Evolutionary conservation across 108 stramenopile genomes (phyloP).

Genomic region (Cyclotella kingstonii): DNA sequence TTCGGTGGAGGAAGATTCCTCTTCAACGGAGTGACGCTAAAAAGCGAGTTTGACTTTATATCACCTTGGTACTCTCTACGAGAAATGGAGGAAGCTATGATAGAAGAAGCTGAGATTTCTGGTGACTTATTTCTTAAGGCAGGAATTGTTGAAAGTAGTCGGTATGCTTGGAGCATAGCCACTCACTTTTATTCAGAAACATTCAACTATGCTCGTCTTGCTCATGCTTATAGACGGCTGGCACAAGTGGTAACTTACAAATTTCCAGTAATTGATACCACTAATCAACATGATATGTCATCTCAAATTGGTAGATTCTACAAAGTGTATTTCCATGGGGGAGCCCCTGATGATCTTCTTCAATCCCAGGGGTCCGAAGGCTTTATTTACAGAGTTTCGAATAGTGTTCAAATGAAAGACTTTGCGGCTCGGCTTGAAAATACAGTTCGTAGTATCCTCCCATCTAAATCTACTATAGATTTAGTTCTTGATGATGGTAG

Average conservation of each 20-base stretch:
- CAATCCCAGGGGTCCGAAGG: conserved; percentile 54
- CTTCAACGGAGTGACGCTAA: conserved; percentile 74
- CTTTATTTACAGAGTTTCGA: conserved; percentile 79
- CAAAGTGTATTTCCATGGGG: conserved; percentile 88
- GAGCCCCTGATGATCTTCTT: conserved; percentile 84
- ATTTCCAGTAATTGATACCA: conserved; percentile 75
- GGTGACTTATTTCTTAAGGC: conserved; percentile 78
- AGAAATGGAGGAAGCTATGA: conserved; percentile 83
- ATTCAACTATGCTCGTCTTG: conserved; percentile 78
- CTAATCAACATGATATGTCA: conserved; percentile 63
- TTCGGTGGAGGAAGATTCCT: conserved; percentile 61
- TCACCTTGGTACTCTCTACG: conserved; percentile 68
- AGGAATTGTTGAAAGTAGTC: conserved; percentile 79
- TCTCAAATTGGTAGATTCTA: conserved; percentile 80
- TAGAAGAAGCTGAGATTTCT: conserved; percentile 78
- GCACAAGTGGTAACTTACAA: conserved; percentile 65
- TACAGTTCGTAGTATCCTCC: conserved; percentile 72
- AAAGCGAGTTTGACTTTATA: conserved; percentile 64
- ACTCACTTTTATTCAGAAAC: conserved; percentile 77
- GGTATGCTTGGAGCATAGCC: conserved; percentile 73
- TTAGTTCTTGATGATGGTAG: conserved; percentile 82
- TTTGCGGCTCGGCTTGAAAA: conserved; percentile 68
- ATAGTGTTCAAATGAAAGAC: conserved; percentile 55
- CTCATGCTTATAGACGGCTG: conserved; percentile 64
- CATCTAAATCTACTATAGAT: conserved; percentile 78